These are phyloP conservation scores for Pleurotus tuber-regium DNA, from an alignment of 768 basidiomycete species.

Conservation along the genomic window DNA sequence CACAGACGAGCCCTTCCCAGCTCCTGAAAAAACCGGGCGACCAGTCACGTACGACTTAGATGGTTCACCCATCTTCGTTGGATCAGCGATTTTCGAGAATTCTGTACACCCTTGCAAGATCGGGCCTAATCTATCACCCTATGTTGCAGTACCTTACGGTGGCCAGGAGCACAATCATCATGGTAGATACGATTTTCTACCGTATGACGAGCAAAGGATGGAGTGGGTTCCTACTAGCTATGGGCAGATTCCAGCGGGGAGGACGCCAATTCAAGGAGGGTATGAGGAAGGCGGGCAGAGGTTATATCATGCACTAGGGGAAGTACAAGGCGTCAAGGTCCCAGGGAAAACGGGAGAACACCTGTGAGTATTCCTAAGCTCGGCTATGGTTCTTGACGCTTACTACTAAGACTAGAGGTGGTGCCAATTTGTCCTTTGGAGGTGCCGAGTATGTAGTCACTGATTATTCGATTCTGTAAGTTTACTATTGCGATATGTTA, in stretches of 20 bases:
- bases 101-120: constrained; percentile 87
- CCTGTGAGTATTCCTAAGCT: constrained; percentile 27
- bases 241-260: constrained; percentile 57
- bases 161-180: constrained; percentile 57
- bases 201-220: constrained; percentile 66
- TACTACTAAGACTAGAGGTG: too few species aligned
- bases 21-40: constrained; percentile 35
- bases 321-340: constrained; percentile 48
- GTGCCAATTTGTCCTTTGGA: constrained; percentile 43
- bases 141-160: constrained; percentile 60
- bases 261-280: constrained; percentile 66
- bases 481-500: too few species aligned
- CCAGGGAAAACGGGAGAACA: constrained; percentile 76
- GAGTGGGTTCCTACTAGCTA: constrained; percentile 66
- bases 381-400: too few species aligned
- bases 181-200: constrained; percentile 74
- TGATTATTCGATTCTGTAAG: constrained; percentile 50
- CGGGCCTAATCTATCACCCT: constrained; percentile 48
- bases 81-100: constrained; percentile 64
- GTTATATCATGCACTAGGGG: constrained; percentile 66
- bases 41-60: constrained; percentile 59
- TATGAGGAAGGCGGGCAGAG: constrained; percentile 68
- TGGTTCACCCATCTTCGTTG: constrained; percentile 65
- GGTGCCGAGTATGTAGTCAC: constrained; percentile 39
- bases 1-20: constrained; percentile 43